A percentile compares a stretch with the other conserved stretches of the same genome.
Conservation (phyloP, 2,329 filamentous ascomycete species). For the Colletotrichum filicis region DNA sequence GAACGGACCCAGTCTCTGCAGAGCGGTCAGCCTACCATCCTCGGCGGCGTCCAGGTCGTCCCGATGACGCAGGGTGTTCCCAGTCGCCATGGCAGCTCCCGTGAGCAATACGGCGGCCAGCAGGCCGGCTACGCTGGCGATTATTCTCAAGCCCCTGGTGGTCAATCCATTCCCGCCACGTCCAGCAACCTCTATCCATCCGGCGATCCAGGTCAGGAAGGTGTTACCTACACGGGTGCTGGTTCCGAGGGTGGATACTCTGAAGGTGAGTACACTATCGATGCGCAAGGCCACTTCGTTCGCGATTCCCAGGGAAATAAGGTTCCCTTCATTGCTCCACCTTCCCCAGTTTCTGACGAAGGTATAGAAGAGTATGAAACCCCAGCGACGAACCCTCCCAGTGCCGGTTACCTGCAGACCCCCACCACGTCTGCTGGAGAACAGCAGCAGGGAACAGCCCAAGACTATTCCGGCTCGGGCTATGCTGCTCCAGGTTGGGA, state of each 20-base stretch:
- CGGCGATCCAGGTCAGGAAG: slow-evolving; percentile 19
- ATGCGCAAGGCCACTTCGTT: slow-evolving; percentile 69
- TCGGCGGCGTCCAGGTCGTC: slow-evolving; percentile 94
- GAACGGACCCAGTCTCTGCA: slow-evolving; percentile 88
- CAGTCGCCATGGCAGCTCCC: slow-evolving; percentile 61
- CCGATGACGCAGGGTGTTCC: slow-evolving; percentile 83
- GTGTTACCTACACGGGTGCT: slow-evolving; percentile 36
- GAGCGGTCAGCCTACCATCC: slow-evolving; percentile 86
- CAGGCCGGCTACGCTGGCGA: slow-evolving; percentile 47
- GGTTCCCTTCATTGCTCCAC: slow-evolving; percentile 62
- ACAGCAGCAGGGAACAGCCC: slow-evolving; percentile 32
- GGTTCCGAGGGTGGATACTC: slow-evolving; percentile 71
- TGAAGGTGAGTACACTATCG: slow-evolving; percentile 78
- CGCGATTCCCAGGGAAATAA: slow-evolving; percentile 70
- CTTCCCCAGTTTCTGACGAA: slow-evolving; percentile 61
- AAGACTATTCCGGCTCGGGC: slow-evolving; percentile 74
- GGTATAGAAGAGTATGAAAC: slow-evolving; percentile 69
- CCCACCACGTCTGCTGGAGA: slow-evolving; percentile 49
- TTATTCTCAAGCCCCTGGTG: slow-evolving; percentile 54
- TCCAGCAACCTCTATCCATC: slow-evolving; percentile 39
- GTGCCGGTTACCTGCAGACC: slow-evolving; percentile 43
- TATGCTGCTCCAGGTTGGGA: slow-evolving; percentile 81
- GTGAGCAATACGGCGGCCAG: slow-evolving; percentile 48
- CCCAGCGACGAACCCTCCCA: slow-evolving; percentile 54
- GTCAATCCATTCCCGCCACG: slow-evolving; percentile 50